These are phyloP conservation scores for Cystobasidium tubakii DNA, from an alignment of 768 basidiomycete species.

Conservation along the genomic window DNA sequence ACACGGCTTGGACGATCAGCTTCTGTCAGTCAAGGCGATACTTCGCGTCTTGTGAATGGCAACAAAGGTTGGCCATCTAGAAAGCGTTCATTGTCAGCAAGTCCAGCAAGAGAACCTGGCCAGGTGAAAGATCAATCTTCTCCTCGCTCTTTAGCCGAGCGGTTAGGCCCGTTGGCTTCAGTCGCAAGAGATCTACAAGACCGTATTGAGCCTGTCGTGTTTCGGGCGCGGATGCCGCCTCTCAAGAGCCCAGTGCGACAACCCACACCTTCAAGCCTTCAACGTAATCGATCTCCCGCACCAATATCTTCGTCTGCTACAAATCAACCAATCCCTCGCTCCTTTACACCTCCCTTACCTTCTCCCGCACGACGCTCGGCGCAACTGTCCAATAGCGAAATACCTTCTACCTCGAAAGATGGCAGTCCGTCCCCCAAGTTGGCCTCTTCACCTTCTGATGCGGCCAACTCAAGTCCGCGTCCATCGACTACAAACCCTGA, in stretches of 20 bases:
- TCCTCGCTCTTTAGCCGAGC: neutral
- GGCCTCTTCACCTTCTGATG: conserved; percentile 13
- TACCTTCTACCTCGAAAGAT: neutral
- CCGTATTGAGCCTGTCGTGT: neutral
- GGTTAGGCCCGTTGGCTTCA: neutral
- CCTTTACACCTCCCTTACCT: neutral
- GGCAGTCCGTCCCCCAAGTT: neutral
- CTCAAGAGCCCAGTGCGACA: neutral
- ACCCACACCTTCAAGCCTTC: neutral
- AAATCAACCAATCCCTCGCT: neutral
- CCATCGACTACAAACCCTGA: neutral
- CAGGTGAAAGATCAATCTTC: neutral
- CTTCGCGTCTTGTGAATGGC: neutral
- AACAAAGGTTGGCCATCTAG: neutral
- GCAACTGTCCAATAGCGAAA: neutral
- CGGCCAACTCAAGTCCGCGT: neutral
- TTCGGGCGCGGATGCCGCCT: neutral
- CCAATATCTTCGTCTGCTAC: neutral
- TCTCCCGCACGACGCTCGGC: neutral
- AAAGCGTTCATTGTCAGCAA: neutral
- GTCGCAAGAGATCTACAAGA: neutral
- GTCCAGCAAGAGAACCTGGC: neutral
- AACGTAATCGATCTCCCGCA: neutral
- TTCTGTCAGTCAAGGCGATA: neutral
- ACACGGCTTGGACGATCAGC: neutral